Percentiles rank a stretch among this genome's conserved stretches.
These are phyloP conservation scores for Eucalyptus erythrocorys DNA, from an alignment of 345 rosid genomes.

Conservation along the genomic window DNA sequence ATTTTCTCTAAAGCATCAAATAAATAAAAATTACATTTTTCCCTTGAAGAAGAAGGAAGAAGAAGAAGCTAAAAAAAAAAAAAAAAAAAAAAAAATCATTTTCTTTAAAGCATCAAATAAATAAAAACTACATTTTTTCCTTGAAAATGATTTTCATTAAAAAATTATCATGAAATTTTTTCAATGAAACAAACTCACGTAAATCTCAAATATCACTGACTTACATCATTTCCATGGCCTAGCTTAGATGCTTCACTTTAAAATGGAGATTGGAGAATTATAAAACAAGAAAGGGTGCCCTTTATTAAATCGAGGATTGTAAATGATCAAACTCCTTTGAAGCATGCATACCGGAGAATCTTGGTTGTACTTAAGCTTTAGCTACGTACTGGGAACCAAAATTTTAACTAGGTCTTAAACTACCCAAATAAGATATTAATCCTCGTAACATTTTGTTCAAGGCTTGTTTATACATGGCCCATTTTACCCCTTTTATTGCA, in stretches of 20 bases:
- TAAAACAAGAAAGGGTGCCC: not conserved
- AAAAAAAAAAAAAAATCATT: not conserved
- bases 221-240: not conserved
- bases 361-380: not conserved
- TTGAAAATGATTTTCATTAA: not conserved
- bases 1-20: not conserved
- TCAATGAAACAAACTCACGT: too few species aligned
- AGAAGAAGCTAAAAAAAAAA: not conserved
- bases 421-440: not conserved
- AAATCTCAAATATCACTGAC: not conserved
- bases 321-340: not conserved
- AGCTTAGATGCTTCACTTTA: not conserved
- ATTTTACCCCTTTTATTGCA: not conserved
- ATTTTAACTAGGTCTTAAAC: not conserved
- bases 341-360: not conserved
- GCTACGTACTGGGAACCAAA: not conserved
- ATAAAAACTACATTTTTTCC: not conserved
- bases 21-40: not conserved
- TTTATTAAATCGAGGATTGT: not conserved
- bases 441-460: not conserved
- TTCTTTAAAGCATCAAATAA: not conserved
- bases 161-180: too few species aligned
- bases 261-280: not conserved
- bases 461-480: not conserved
- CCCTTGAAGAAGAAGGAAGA: not conserved